A percentile compares a stretch with the other conserved stretches of the same genome.
Evolutionary conservation across 1,139 yeast genomes (phyloP).

Genomic region (Kluyveromyces sp.): DNA sequence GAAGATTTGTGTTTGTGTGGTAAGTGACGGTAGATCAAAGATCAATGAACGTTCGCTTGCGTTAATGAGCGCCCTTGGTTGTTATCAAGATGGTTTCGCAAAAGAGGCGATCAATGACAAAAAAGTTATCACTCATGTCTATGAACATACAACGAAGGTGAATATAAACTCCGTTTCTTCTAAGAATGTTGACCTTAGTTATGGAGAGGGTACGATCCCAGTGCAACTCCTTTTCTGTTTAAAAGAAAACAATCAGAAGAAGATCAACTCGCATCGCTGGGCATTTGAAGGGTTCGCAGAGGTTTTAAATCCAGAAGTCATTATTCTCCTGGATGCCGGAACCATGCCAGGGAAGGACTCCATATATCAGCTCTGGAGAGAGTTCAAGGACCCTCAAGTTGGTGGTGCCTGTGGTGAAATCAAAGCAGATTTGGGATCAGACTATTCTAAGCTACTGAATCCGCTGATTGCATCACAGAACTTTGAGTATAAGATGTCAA

Average conservation of each 20-base stretch:
- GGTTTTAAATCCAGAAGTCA: slow-evolving; percentile 75
- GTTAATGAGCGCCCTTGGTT: slow-evolving; percentile 83
- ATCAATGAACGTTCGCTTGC: slow-evolving; percentile 79
- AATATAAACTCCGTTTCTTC: slow-evolving; percentile 58
- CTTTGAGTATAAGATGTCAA: slow-evolving; percentile 88
- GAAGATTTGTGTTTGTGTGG: slow-evolving; percentile 80
- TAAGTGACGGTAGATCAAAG: slow-evolving; percentile 92
- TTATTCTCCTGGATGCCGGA: slow-evolving; percentile 85
- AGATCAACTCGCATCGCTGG: slow-evolving; percentile 96
- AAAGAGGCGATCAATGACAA: slow-evolving; percentile 82
- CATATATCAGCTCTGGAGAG: slow-evolving; percentile 81
- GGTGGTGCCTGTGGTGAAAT: slow-evolving; percentile 97
- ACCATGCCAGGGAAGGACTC: slow-evolving; percentile 87
- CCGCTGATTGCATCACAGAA: slow-evolving; percentile 91
- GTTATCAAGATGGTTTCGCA: slow-evolving; percentile 92
- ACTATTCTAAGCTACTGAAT: slow-evolving; percentile 59
- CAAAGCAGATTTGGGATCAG: slow-evolving; percentile 77
- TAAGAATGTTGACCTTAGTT: slow-evolving; percentile 52
- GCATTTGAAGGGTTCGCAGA: slow-evolving; percentile 90
- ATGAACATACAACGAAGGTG: slow-evolving; percentile 72
- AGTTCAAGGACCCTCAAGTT: slow-evolving; percentile 74
- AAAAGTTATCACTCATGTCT: slow-evolving; percentile 84
- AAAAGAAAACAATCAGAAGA: slow-evolving; percentile 83
- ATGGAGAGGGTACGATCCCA: slow-evolving; percentile 55
- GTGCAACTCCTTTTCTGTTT: slow-evolving; percentile 85